Evolutionary conservation across 1,284 basidiomycete genomes (phyloP), one percentile per base, ranked within the genome.

Genomic region (Naganishia albida): DNA sequence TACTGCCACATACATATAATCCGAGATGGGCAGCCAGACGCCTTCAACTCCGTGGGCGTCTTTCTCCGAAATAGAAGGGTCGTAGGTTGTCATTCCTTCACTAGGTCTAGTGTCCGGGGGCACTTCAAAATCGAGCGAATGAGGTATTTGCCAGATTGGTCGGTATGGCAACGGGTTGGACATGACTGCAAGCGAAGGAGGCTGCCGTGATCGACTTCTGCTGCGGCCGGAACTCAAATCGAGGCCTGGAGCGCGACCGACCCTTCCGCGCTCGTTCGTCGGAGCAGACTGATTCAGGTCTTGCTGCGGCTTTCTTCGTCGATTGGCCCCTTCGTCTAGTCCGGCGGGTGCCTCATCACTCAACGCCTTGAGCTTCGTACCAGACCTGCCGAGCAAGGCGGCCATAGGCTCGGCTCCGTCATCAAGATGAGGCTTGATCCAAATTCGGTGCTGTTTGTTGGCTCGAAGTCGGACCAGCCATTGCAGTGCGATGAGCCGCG

Each of bases 391-490:
- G 13, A 57, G 54, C 30, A 60, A 20, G 40, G 49, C 57, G 4
- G 57, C 57, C 57, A 60, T 60, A 38, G 56, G 42, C 48, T 63
- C 39, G 34, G 62, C 48, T 13, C 48, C 46, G 26, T 64, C 52
- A 40, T 82, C 80, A 39, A 84, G 78, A 51, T 83, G 78, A 28
- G 74, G 73, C 20, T 80, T 73, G 67, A 90, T 88, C 76, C 89
- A 96, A 44, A 99, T 77, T 16, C 88, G 84, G 75, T 99, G 96
- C 72, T 93, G 89, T 2, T 91, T 86, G 75, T 97, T 94, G 1
- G 91, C 93, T 55, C 96, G 85, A 25, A 99, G 81, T 13, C 93
- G 87, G 80, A 94, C 86, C 66, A 96, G 76, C 83, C 94, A 96
- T 73, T 95, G 91, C 10, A 99, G 81, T 2, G 89, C 84, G 2